phyloP scores from a whole-genome alignment of 108 stramenopile species.

The Nitzschia putrida region DNA sequence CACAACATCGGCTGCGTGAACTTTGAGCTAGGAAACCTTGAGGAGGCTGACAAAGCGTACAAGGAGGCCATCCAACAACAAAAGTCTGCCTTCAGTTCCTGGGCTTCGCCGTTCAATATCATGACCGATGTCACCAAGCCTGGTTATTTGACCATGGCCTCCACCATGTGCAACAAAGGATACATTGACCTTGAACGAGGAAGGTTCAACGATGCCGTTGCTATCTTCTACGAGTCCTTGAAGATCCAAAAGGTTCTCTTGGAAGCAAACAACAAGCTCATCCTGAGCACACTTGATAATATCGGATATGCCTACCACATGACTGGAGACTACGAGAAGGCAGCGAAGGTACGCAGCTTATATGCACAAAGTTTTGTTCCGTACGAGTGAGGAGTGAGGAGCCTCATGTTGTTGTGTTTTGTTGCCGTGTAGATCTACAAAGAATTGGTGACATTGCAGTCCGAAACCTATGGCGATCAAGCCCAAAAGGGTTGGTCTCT shows the following conservation, averaged over 20 bases:
- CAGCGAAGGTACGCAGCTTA: slow-evolving; percentile 30
- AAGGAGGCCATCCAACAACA: slow-evolving; percentile 51
- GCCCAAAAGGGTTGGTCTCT: slow-evolving; percentile 34
- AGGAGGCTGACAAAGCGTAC: slow-evolving; percentile 46
- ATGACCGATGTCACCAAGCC: slow-evolving; percentile 43
- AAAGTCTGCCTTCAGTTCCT: slow-evolving; percentile 42
- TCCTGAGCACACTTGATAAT: slow-evolving; percentile 58
- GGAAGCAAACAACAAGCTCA: slow-evolving; percentile 53
- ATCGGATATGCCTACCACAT: slow-evolving; percentile 52
- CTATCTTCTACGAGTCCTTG: slow-evolving; percentile 46
- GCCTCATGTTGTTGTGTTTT: too few relatives aligned
- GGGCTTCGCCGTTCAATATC: slow-evolving; percentile 31
- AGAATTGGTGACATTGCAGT: slow-evolving; percentile 39
- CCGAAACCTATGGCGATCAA: slow-evolving; percentile 36
- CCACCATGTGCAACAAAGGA: slow-evolving; percentile 67
- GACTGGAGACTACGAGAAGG: slow-evolving; percentile 34
- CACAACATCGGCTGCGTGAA: slow-evolving; percentile 74
- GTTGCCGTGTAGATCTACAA: slow-evolving; percentile 20
- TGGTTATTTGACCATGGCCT: slow-evolving; percentile 57
- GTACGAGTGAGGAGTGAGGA: too few relatives aligned
- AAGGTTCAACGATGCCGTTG: slow-evolving; percentile 44
- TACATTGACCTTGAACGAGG: slow-evolving; percentile 56
- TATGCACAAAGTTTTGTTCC: too few relatives aligned
- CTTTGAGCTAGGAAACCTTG: slow-evolving; percentile 51
- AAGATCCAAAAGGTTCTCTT: slow-evolving; percentile 55